These are phyloP conservation scores for Pichia scutulata DNA, from an alignment of 805 yeast species.

Conservation along the genomic window DNA sequence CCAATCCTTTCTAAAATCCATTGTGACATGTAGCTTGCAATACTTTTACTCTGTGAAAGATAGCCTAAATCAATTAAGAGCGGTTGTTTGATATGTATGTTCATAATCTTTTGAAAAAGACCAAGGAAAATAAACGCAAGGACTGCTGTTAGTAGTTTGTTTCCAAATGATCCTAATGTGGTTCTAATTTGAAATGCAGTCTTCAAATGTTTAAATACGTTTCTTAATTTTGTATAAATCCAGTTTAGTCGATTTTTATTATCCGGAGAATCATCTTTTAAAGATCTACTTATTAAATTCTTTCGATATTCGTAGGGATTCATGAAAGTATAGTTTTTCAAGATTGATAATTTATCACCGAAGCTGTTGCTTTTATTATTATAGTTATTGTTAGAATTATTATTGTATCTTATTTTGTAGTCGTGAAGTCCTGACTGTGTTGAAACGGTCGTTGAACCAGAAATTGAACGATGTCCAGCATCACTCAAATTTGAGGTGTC, in stretches of 20 bases:
- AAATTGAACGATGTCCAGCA: slow-evolving; percentile 7
- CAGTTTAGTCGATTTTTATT: neutral
- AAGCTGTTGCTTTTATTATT: neutral
- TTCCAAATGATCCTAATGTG: neutral
- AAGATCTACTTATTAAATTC: no score
- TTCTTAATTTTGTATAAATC: slow-evolving; percentile 3
- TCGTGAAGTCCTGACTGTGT: slow-evolving; percentile 2
- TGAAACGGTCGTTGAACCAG: slow-evolving; percentile 7
- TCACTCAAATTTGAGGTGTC: neutral
- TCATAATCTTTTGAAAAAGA: neutral
- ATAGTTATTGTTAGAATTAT: neutral
- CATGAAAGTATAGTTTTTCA: neutral
- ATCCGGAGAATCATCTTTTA: neutral
- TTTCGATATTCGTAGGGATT: neutral
- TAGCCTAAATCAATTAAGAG: neutral
- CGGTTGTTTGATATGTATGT: neutral
- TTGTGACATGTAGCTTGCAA: neutral
- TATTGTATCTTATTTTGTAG: slow-evolving; percentile 6
- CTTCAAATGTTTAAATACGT: neutral
- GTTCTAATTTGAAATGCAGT: neutral
- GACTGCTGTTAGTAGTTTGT: neutral
- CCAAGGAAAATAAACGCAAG: neutral
- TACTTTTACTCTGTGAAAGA: neutral
- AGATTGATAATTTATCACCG: neutral
- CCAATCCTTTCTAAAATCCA: neutral